Conservation (phyloP, 1,284 basidiomycete species). For the Ceratobasidium sp. region DNA sequence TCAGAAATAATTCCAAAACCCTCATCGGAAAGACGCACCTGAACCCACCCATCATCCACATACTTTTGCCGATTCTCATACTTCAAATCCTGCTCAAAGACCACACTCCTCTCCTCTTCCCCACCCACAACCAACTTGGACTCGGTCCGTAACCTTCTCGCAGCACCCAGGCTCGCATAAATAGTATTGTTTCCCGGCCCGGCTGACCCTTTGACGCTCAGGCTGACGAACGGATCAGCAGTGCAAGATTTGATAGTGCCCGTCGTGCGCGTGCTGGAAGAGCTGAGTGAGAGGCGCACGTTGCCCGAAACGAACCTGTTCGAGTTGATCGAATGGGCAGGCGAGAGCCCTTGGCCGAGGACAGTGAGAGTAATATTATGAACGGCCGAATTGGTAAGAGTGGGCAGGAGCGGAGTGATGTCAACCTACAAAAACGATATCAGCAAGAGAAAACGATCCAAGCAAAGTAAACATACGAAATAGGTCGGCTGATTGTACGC, state of each 20-base stretch:
- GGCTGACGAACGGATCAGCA: constrained; percentile 17
- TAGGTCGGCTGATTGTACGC: constrained; percentile 51
- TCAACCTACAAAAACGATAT: constrained; percentile 39
- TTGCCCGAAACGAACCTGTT: constrained; percentile 50
- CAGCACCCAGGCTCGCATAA: constrained; percentile 32
- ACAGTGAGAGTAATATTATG: constrained; percentile 47
- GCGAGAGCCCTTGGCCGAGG: constrained; percentile 47
- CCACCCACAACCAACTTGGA: constrained; percentile 42
- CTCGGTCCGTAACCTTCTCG: constrained; percentile 19
- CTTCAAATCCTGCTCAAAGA: constrained; percentile 21
- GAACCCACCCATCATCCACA: constrained; percentile 39
- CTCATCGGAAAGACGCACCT: constrained; percentile 36
- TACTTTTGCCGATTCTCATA: constrained; percentile 45
- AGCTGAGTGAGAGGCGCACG: constrained; percentile 46
- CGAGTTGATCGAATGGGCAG: constrained; percentile 43
- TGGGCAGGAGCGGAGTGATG: constrained; percentile 49
- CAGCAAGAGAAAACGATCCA: neutral
- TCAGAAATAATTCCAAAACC: neutral
- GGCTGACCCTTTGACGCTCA: constrained; percentile 38
- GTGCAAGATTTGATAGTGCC: constrained; percentile 41
- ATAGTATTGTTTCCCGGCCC: constrained; percentile 28
- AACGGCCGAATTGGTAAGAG: constrained; percentile 15
- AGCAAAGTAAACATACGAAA: constrained; percentile 28
- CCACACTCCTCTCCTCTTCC: constrained; percentile 25
- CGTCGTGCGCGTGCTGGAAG: constrained; percentile 41